phyloP scores from a whole-genome alignment of 2,329 filamentous ascomycete genomes.

The Colletotrichum sp. region DNA sequence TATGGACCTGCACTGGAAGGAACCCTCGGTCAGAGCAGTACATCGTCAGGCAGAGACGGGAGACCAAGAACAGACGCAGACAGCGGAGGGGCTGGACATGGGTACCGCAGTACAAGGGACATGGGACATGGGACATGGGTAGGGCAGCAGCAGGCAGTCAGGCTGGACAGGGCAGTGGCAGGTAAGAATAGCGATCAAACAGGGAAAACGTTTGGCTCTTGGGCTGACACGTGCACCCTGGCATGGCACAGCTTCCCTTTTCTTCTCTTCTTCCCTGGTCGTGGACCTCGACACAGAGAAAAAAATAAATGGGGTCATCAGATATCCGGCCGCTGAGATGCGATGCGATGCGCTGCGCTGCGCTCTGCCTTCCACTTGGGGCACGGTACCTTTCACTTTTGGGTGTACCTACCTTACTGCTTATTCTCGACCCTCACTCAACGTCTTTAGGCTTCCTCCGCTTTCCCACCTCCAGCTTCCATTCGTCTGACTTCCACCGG shows the following conservation, averaged over 20 bases:
- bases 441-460: not conserved
- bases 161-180: conserved; percentile 1
- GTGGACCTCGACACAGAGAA: not conserved
- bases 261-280: not conserved
- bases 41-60: not conserved
- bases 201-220: conserved; percentile 18
- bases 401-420: not conserved
- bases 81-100: not conserved
- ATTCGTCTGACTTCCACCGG: not conserved
- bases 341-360: not conserved
- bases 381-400: not conserved
- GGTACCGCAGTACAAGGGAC: not conserved
- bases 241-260: conserved; percentile 8
- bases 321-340: not conserved
- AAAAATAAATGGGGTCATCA: not conserved
- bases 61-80: not conserved
- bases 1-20: not conserved
- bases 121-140: not conserved
- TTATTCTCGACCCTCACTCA: not conserved
- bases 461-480: not conserved
- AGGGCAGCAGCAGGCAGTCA: not conserved
- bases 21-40: not conserved
- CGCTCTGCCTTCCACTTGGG: not conserved
- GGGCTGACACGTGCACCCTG: conserved; percentile 23
- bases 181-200: conserved; percentile 13